Evolutionary conservation across 2,329 filamentous ascomycete genomes (phyloP), one percentile per base, ranked within the genome.

Genomic region (Ascochyta koolunga): DNA sequence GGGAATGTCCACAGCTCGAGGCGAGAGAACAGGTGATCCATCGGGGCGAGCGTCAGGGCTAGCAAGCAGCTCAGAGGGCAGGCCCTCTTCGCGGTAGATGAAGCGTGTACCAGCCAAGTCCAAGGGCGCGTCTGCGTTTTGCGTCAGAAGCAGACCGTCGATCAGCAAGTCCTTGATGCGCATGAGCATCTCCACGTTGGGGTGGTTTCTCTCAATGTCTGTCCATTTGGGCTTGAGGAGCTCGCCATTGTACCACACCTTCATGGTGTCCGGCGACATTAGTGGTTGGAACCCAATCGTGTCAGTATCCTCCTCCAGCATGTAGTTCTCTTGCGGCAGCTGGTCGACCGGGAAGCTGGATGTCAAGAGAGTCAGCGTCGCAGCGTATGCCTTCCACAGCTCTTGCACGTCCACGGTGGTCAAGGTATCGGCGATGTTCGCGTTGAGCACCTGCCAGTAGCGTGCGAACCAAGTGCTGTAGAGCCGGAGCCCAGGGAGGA

Each of bases 381-480:
- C 80, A n/a, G 85, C 83, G 64, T 89, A 89, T 0, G 82, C 81
- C 58, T 83, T 84, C 86, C 86, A 89, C 56, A 89, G 79, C 54
- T 85, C 80, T 55, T 82, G 81, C 32, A 86, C 82, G 54, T 86
- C 80, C 4, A 83, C 77, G 21, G 80, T 79, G n/a, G 87, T 76
- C 24, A 79, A 69, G 4, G 80, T 80, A 56, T 85, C 83, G 48
- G 79, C 79, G 18, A 78, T 70, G 45, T 84, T 79, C n/a, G 81
- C 79, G 49, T 80, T 76, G 18, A 89, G 73, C 5, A 84, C 76
- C 15, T 77, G 67, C 67, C 80, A 81, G 55, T 82, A 85, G 9
- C 80, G 79, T 15, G 84, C 73, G 46, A 90, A 77, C 88, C 88
- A 90, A 13, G 82, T 83, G 68, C 85, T 89, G 70, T 90, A 90